Conservation (phyloP, 768 basidiomycete genomes). For the Phaeotremella fagi region DNA sequence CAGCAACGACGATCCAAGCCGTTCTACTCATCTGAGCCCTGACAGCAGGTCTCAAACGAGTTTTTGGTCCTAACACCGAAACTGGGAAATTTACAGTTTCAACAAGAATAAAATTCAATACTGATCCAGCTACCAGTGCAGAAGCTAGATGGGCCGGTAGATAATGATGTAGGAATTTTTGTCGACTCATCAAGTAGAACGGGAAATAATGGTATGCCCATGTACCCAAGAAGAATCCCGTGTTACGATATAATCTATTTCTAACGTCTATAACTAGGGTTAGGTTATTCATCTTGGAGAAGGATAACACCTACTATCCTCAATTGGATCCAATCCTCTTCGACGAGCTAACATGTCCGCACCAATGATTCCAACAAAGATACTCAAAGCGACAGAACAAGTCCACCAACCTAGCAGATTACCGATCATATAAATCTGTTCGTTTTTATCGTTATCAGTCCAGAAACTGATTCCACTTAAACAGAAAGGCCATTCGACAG, state of each 20-base stretch:
- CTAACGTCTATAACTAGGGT: slow-evolving; percentile 62
- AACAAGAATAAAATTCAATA: slow-evolving; percentile 81
- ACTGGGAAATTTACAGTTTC: slow-evolving; percentile 90
- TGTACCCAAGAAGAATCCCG: slow-evolving; percentile 88
- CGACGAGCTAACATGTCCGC: slow-evolving; percentile 86
- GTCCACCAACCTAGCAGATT: slow-evolving; percentile 95
- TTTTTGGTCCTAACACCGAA: slow-evolving; percentile 67
- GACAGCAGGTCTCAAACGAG: slow-evolving; percentile 54
- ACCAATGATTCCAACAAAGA: slow-evolving; percentile 82
- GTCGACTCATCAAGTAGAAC: slow-evolving; percentile 96
- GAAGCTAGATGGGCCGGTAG: slow-evolving; percentile 93
- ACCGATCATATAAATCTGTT: slow-evolving; percentile 95
- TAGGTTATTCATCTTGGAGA: slow-evolving; percentile 4
- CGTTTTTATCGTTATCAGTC: slow-evolving; percentile 72
- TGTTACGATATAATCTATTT: slow-evolving; percentile 89
- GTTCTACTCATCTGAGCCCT: slow-evolving; percentile 64
- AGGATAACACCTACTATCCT: slow-evolving; percentile 64
- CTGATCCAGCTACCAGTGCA: slow-evolving; percentile 83
- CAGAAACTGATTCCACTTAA: slow-evolving; percentile 96
- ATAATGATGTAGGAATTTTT: slow-evolving; percentile 96
- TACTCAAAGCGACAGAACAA: slow-evolving; percentile 74
- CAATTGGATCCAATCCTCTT: slow-evolving; percentile 76
- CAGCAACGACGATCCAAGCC: slow-evolving; percentile 55
- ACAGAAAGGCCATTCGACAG: slow-evolving; percentile 98
- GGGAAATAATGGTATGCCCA: slow-evolving; percentile 96